Evolutionary conservation across 2,329 filamentous ascomycete species (phyloP).

Genomic region (Ceratocystis papillata): DNA sequence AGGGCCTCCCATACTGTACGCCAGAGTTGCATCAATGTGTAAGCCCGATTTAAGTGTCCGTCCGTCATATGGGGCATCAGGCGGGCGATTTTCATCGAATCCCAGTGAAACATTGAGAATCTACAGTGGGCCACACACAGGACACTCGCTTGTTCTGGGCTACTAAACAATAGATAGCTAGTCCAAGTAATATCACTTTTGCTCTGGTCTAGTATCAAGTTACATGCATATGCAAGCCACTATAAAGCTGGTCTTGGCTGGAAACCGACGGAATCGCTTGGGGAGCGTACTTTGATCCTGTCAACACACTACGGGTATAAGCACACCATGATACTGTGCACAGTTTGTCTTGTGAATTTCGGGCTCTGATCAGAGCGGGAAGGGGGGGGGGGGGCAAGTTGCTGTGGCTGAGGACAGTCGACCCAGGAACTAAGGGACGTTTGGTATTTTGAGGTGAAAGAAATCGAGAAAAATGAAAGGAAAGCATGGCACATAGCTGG

Average conservation of each 20-base stretch:
- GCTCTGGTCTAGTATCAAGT: background rate
- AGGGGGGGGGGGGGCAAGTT: background rate
- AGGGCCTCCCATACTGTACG: background rate
- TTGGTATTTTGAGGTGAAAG: background rate
- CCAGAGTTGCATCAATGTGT: background rate
- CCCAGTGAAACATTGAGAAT: background rate
- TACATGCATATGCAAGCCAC: conserved; percentile 8
- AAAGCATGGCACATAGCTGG: background rate
- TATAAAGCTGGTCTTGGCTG: background rate
- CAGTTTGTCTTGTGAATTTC: background rate
- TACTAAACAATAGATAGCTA: background rate
- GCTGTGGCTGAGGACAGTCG: background rate
- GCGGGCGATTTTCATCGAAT: background rate
- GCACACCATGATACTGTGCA: background rate
- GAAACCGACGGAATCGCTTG: background rate
- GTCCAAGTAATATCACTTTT: background rate
- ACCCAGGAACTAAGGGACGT: background rate
- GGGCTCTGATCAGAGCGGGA: background rate
- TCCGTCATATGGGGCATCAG: background rate
- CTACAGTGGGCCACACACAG: background rate
- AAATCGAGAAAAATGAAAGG: background rate
- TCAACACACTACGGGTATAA: background rate
- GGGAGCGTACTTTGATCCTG: background rate
- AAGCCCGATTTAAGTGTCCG: background rate
- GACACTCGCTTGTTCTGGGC: background rate